Base-by-base conservation (phyloP, 345 rosid genomes). In the Gossypium thurberi region DNA sequence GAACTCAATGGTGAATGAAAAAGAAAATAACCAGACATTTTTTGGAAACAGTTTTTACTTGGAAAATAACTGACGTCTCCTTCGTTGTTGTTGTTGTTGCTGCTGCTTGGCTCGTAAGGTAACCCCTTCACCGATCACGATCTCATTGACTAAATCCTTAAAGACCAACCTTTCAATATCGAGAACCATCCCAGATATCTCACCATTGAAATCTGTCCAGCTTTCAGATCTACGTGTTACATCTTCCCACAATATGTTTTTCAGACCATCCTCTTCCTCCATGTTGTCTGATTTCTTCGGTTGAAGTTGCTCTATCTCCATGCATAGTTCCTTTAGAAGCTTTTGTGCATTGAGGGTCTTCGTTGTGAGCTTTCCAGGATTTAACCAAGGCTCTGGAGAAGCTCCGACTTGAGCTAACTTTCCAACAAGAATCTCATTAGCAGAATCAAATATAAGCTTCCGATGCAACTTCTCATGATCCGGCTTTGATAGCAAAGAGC, bases 81-180 rank as follows among this genome's bases (percentile, higher is more conserved):
- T 85, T 21, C 85, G 81, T 58, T 83, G 59, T 55, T 20, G 40
- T 33, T 33, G 40, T 33, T 33, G 40, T 33, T 33, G 37, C 37
- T 5, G 40, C 40, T 33, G 79, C 77, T 82, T 86, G 67, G 74
- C 66, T 64, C 81, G 85, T 44, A 60, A 23, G 66, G 82, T 82
- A 20, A 74, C 84, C 15, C 82, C 81, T 72, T 82, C 90, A 0
- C 88, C 85, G 9, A 73, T 85, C 70, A 91, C 85, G 21, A 90
- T 82, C 79, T 95, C 98, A 69, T 85, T 85, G 56, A 92, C 94
- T 68, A 92, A 81, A 78, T 95, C 99, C 82, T 89, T 95, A 77
- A 92, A 92, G 53, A 95, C 67, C 77, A 81, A 76, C 71, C 98
- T 73, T 85, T 95, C 99, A 10, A 92, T 85, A 75, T 89, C 94